Conservation (phyloP, 106 monocot species). For the Ottelia alismoides region DNA sequence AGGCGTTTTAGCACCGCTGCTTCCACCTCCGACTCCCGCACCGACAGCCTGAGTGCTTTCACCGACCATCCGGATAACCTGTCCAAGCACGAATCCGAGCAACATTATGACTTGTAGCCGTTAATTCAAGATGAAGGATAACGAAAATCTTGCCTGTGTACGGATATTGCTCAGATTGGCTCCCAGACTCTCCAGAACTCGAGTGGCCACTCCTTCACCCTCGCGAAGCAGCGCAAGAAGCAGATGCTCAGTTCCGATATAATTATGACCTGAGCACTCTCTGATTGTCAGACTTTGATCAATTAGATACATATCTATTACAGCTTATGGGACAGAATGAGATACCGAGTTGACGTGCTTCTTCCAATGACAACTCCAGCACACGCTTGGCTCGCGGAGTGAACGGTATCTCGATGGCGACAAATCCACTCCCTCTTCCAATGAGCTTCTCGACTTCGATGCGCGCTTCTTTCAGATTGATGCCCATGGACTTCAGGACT, state of each 20-base stretch:
- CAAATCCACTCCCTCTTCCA: too few species aligned
- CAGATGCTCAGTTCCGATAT: constrained; percentile 10
- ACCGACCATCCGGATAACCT: too few species aligned
- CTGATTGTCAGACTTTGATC: neutral
- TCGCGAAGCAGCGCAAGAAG: constrained; percentile 10
- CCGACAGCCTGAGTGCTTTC: constrained; percentile 14
- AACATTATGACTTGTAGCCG: neutral
- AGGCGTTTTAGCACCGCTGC: neutral
- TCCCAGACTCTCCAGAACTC: constrained; percentile 7
- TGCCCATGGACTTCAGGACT: constrained; percentile 11
- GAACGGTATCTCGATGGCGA: too few species aligned
- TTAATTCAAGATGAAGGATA: neutral
- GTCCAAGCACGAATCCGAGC: neutral
- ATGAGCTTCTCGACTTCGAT: constrained; percentile 10
- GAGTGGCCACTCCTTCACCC: constrained; percentile 11
- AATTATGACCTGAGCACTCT: constrained; percentile 8
- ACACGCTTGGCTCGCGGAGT: constrained; percentile 9
- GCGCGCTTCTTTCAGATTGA: constrained; percentile 9
- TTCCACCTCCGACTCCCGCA: too few species aligned
- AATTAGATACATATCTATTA: neutral
- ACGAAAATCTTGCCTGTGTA: neutral
- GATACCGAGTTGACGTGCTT: constrained; percentile 8
- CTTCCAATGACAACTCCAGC: constrained; percentile 8
- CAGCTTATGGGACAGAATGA: neutral
- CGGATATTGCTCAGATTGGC: constrained; percentile 4